phyloP scores from a whole-genome alignment of 176 grass and related monocot genomes.

The Oryza glaberrima region DNA sequence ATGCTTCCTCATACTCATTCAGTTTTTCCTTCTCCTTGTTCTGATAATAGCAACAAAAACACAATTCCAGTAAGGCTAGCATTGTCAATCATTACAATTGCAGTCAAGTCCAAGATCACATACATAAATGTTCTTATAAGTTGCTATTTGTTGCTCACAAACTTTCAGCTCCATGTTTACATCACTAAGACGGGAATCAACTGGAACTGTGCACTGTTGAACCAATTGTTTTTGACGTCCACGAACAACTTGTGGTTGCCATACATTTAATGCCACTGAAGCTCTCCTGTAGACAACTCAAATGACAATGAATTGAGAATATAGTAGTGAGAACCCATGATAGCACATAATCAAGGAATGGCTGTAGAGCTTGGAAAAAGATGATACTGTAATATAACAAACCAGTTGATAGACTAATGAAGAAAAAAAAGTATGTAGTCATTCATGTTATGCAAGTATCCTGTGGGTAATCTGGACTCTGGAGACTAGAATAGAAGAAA shows the following conservation, averaged over 20 bases:
- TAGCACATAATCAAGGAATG: too few species aligned
- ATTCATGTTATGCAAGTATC: neutral
- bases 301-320: neutral
- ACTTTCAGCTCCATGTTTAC: constrained; percentile 90
- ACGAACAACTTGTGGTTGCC: constrained; percentile 92
- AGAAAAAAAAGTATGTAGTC: neutral
- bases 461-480: neutral
- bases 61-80: constrained; percentile 45
- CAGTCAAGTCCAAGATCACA: constrained; percentile 46
- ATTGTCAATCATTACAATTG: constrained; percentile 15
- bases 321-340: neutral
- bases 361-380: too few species aligned
- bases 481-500: neutral
- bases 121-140: constrained; percentile 77
- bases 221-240: constrained; percentile 86
- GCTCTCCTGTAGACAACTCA: constrained; percentile 62
- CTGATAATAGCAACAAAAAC: constrained; percentile 50
- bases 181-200: constrained; percentile 73
- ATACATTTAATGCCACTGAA: constrained; percentile 91
- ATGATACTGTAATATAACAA: neutral
- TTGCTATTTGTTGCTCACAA: constrained; percentile 93
- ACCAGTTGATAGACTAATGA: neutral
- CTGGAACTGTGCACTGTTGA: constrained; percentile 83
- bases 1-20: constrained; percentile 61
- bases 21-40: constrained; percentile 72